Evolutionary conservation across 805 yeast genomes (phyloP), one percentile per base, ranked within the genome.

Genomic region (Priceomyces medius): DNA sequence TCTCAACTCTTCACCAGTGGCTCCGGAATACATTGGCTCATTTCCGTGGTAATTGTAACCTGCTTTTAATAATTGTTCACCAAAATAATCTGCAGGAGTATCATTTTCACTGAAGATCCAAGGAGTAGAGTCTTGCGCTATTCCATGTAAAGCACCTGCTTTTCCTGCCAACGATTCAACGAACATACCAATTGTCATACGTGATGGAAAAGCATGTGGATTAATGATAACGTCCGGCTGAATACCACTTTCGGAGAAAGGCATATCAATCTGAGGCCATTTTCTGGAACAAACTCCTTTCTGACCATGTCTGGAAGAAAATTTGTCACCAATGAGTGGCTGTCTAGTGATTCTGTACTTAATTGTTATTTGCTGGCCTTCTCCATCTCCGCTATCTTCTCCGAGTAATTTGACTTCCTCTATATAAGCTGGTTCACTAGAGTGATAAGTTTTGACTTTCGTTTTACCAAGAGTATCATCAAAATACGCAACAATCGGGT

Each of bases 111-210:
- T 79, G 64, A 91, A 93, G 51, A 77, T 82, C 96, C 97, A 93
- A 35, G 99, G 99, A 0, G 99, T 91, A 32, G 95, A 81, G 59
- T 93, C 98, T 58, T 91, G 98, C 1, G 98, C 95, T 60, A 90
- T 83, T 58, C 99, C 99, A 54, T 93, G 99, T 56, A 93, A 71
- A 5, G 97, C 96, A 63, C 99, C 99, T 4, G 98, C 93, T 66
- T 93, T 93, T 59, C 99, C 99, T n/a, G 99, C 98, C 43, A 93
- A 68, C 40, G 95, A 85, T 68, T 93, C 99, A 37, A 93, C 97
- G 68, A 93, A 93, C 98, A 93, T 93, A 73, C 99, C 99, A 66
- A 93, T 91, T 9, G 99, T 93, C 99, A 93, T 93, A 75, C 99
- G 93, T 37, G 98, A 91, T 54, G 99, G 99, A 91, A 91, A 93